Evolutionary conservation across 106 monocot genomes (phyloP).

Genomic region (Gastrodia elata): DNA sequence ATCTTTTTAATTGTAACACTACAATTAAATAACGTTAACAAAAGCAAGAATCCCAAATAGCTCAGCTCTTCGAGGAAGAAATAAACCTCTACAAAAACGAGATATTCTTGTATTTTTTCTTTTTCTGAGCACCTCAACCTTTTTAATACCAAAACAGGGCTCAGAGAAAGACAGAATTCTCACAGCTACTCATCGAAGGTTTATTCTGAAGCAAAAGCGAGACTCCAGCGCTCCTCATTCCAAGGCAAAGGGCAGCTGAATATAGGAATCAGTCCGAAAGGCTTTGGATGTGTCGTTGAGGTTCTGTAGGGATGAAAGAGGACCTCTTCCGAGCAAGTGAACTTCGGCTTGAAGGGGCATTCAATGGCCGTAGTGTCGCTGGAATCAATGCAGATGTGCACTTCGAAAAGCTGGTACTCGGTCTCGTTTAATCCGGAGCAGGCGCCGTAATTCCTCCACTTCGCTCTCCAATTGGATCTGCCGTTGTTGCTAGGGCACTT

Average conservation of each 20-base stretch:
- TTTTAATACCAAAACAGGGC: no score
- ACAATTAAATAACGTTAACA: no score
- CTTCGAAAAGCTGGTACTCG: slow-evolving; percentile 6
- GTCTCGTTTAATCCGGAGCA: slow-evolving; percentile 14
- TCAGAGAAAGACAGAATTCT: no score
- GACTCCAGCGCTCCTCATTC: background rate
- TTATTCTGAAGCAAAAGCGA: no score
- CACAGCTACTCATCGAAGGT: no score
- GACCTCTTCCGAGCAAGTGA: slow-evolving; percentile 1
- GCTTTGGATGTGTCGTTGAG: background rate
- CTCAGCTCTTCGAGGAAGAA: no score
- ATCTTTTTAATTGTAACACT: no score
- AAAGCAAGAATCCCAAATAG: no score
- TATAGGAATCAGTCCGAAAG: background rate
- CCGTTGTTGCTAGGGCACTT: slow-evolving; percentile 27
- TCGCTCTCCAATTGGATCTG: slow-evolving; percentile 7
- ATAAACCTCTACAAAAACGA: no score
- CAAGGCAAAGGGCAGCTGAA: background rate
- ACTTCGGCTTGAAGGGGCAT: background rate
- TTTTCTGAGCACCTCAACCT: no score
- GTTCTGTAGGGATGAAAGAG: slow-evolving; percentile 7
- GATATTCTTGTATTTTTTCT: no score
- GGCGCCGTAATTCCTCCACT: slow-evolving; percentile 21
- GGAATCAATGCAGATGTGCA: background rate
- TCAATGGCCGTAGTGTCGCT: background rate